Evolutionary conservation across 148 eudicot species (phyloP).

Genomic region (Arctostaphylos glauca): DNA sequence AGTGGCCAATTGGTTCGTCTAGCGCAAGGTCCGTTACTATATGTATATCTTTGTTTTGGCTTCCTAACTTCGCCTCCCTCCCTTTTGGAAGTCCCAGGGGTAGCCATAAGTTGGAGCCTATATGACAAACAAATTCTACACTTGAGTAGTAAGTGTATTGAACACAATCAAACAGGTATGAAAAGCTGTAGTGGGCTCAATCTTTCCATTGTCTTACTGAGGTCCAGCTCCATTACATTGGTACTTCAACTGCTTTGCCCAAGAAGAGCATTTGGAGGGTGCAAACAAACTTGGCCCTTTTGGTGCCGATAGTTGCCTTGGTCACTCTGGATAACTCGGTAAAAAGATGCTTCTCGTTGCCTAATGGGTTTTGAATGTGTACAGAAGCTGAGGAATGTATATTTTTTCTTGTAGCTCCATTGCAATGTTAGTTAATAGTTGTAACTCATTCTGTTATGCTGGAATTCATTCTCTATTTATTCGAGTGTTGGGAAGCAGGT

Average conservation of each 20-base stretch:
- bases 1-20: neutral
- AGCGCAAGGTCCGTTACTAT: neutral
- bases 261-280: neutral
- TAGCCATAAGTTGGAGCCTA: neutral
- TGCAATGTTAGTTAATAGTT: neutral
- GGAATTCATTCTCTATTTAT: neutral
- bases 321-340: neutral
- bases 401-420: neutral
- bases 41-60: neutral
- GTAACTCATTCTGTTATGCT: neutral
- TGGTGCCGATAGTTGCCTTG: neutral
- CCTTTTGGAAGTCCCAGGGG: neutral
- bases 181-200: neutral
- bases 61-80: neutral
- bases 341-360: neutral
- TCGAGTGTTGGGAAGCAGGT: neutral
- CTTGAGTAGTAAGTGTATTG: neutral
- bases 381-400: neutral
- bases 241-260: neutral
- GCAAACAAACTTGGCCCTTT: neutral
- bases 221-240: neutral
- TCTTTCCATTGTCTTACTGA: neutral
- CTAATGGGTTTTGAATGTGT: neutral
- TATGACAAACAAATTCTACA: neutral
- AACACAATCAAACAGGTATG: neutral